Evolutionary conservation across 1,139 yeast genomes (phyloP), one percentile per base, ranked within the genome.

Genomic region (Hyphopichia fennica): DNA sequence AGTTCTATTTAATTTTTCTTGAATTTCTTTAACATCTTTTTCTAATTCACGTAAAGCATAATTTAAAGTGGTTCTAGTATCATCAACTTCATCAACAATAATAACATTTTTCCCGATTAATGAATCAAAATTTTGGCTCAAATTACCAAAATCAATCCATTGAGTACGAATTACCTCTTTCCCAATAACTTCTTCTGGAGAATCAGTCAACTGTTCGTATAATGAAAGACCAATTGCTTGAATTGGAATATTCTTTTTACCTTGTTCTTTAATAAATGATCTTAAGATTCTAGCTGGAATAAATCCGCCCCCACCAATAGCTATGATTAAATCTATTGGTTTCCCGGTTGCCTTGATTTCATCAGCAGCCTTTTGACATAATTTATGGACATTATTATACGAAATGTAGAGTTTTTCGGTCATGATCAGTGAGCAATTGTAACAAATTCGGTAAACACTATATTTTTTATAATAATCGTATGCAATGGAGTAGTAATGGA

Each of bases 221-320:
- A 81, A 62, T 10, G 85, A 80, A 40, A 81, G 66, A 25, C 84
- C 84, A 49, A 81, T 80, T 17, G 86, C 87, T 58, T 80, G 83
- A 44, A 81, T 81, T 41, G 85, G 82, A 37, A 81, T 77, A 46
- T 82, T 81, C 53, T 79, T 79, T 40, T 72, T 71, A 35, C 81
- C 82, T 28, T 70, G 66, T 46, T 75, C 74, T 54, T 74, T 80
- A 43, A 81, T 60, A 54, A 81, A 81, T 2, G 86, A 75, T 63
- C 87, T 72, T 49, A 81, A 65, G 45, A 81, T 81, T 60, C 87
- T 65, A 4, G 86, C 83, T 35, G 87, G 86, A 45, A 81, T 81
- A 56, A 81, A 80, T 13, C 87, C 87, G 56, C 87, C 87, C 47
- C 86, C 87, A 41, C 87, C 86, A 48, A 81, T 81, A 45, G 84